Evolutionary conservation across 345 rosid species (phyloP), one percentile per base, ranked within the genome.

Genomic region (Camelina sativa): DNA sequence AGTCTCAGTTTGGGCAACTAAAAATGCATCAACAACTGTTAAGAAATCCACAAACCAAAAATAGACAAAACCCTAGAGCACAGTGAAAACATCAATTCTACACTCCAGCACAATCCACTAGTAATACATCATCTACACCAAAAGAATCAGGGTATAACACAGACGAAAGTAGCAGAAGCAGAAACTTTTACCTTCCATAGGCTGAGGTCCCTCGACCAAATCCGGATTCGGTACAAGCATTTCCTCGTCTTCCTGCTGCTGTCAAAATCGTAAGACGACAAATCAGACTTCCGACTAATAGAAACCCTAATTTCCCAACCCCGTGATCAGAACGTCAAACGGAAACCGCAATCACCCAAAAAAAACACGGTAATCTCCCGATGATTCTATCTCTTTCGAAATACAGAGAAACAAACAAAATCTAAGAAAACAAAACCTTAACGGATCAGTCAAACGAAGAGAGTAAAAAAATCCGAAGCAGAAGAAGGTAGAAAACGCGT

Each of bases 191-290:
- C 98, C 98, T 89, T 91, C 98, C 88, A 94, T 87, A 1, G 96
- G 97, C 88, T 89, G 97, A 46, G 95, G 93, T 69, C 90, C 93
- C 50, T 88, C 93, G 41, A 87, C 91, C 75, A 90, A 64, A 81
- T 90, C 99, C 54, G 92, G 80, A 76, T 86, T 90, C 17, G 97
- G 97, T 66, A 91, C 97, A 22, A 91, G 91, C 93, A 92, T 86
- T 88, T 95, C 97, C 72, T 92, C 99, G 79, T 90, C 96, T 56
- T 89, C 93, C 73, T 88, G 97, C 93, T 95, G 86, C 81, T 81
- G 69, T 47, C 53, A 59, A 62, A 69, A 60, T 63, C 64, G 50
- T 22, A 53, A 41, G 30, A 74, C 65, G 38, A 47, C 8, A 25
- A 71, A 50, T 64, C 67, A 77, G 72, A 58, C 55, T 69, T 37